Base-by-base conservation (phyloP, 1,284 basidiomycete species). In the Cystobasidium slooffiae region DNA sequence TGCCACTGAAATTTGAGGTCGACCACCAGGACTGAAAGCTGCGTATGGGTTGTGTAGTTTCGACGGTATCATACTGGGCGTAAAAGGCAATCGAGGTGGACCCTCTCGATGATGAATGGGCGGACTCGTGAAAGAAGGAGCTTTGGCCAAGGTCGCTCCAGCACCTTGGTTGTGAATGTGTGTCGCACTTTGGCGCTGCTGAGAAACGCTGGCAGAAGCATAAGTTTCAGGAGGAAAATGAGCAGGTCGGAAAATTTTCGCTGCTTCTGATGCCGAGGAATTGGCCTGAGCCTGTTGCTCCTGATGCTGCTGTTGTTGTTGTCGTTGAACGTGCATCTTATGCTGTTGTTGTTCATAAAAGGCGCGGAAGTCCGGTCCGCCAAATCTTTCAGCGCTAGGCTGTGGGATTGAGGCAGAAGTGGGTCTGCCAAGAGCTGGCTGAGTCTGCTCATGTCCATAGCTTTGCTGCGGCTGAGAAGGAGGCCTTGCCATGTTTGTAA, bases 221-320 rank as follows among this genome's bases (percentile, higher is more conserved):
- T 59, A 59, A 12, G 56, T 59, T 31, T 59, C 56, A 18, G 56
- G 56, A 24, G 56, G 56, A 9, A 59, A 59, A 59, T 59, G 56
- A 20, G 56, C 37, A 6, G 1, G 37, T 20, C 56, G 56, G 39
- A 59, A 59, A 2, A 41, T 18, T 5, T 59, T 59, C 16, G n/a
- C 6, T 18, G 56, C 12, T 59, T n/a, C 43, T 41, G 39, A 39
- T 3, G 39, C 9, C 20, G 37, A 41, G 1, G 56, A 59, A 18
- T 3, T n/a, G 5, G 24, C n/a, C n/a, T n/a, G 12, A 31, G 31
- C 31, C 39, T 41, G 37, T 5, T 2, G 31, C 31, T 31, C 4
- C 18, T n/a, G 39, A 1, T 59, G 56, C 55, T 24, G 55, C 1
- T 56, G 55, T 6, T 31, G 9, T 20, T 56, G 22, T 31, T 31